Evolutionary conservation across 2,329 filamentous ascomycete species (phyloP).

Genomic region (Trichoderma arundinaceum): DNA sequence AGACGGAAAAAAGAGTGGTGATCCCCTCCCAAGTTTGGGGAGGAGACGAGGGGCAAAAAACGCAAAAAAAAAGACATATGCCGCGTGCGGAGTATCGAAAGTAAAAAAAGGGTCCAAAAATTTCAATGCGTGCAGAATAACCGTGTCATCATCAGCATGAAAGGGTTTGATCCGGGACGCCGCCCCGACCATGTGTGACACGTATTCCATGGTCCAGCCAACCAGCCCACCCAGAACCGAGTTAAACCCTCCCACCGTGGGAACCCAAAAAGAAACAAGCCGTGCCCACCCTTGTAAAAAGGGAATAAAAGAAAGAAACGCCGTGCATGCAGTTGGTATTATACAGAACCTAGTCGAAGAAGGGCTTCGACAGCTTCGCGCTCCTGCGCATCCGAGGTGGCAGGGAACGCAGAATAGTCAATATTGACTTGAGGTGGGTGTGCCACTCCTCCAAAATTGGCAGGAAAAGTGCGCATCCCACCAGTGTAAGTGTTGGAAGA

Average conservation of each 20-base stretch:
- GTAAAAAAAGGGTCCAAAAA: constrained; percentile 19
- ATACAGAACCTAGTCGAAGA: constrained; percentile 79
- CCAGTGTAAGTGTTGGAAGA: constrained; percentile 56
- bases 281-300: constrained; percentile 28
- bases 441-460: constrained; percentile 56
- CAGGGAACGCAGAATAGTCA: constrained; percentile 57
- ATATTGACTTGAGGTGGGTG: constrained; percentile 59
- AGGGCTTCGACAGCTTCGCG: constrained; percentile 82
- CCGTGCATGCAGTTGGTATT: constrained; percentile 61
- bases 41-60: constrained; percentile 22
- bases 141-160: constrained; percentile 45
- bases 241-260: constrained; percentile 31
- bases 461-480: constrained; percentile 56
- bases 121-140: constrained; percentile 34
- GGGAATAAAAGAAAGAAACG: constrained; percentile 48
- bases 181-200: constrained; percentile 45
- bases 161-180: constrained; percentile 42
- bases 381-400: constrained; percentile 71
- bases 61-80: constrained; percentile 24
- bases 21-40: constrained; percentile 4
- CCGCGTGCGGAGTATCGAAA: constrained; percentile 32
- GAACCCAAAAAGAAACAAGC: constrained; percentile 23
- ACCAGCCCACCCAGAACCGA: constrained; percentile 38
- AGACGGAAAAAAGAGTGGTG: constrained; percentile 13
- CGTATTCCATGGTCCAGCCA: constrained; percentile 42